Base-by-base conservation (phyloP, 176 grass and related monocot species). In the Cenchrus purpureus region DNA sequence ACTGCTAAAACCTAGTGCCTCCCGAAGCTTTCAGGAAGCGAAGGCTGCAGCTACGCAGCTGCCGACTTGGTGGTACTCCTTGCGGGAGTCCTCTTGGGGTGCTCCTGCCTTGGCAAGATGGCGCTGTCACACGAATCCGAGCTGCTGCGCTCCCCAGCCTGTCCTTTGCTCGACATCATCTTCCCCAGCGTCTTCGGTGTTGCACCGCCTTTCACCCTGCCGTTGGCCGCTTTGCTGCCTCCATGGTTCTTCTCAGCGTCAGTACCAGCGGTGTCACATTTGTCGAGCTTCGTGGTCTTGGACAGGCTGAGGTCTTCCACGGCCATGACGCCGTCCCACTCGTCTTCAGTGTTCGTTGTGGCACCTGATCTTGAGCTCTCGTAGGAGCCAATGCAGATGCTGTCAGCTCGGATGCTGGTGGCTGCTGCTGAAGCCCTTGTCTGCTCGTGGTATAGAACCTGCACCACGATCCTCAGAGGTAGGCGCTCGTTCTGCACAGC, bases 401-500 rank as follows among this genome's bases (percentile, higher is more conserved):
- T 98, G 55, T 91, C 92, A 10, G 90, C 86, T 50, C 90, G 90
- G 86, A 82, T 73, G 37, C 37, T 40, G 16, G 91, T 92, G 15
- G 87, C 91, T 19, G 81, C 82, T 11, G 89, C 89, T 32, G 87
- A 91, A 52, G 91, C 75, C 68, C 93, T 93, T 37, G 90, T 83
- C 74, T 99, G 97, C 86, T 99, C 91, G 4, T 92, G 84, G 93
- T 90, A 99, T 1, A 99, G 86, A 64, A 99, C 91, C 82, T 96
- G 97, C 55, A 99, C 94, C 56, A 96, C 93, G 22, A 90, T 84
- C 44, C 97, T 91, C 60, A 96, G 81, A 32, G 97, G 97, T 7
- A 99, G 91, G 22, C 93, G 93, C 71, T 99, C 97, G 11, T 99
- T 99, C 94, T 99, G 97, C 66, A 96, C 88, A 2, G 91, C 93